Evolutionary conservation across 352 stramenopile genomes (phyloP).

Genomic region (Globisporangium iwayamae): DNA sequence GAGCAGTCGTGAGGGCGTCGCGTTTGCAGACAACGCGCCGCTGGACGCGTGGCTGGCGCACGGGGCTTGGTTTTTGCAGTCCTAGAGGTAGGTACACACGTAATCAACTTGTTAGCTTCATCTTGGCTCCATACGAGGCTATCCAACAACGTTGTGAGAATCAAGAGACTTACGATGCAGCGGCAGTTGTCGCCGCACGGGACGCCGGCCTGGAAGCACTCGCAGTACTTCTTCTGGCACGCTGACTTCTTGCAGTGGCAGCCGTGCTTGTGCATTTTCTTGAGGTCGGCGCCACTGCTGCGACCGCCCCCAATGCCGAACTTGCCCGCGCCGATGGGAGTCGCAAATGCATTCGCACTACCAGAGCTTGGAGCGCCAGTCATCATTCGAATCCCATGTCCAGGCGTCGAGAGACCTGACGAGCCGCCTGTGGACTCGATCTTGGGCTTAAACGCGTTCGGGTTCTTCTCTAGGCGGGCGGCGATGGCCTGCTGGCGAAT

Average conservation of each 20-base stretch:
- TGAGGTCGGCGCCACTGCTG: constrained; percentile 25
- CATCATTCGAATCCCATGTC: constrained; percentile 4
- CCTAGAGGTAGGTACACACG: constrained; percentile 24
- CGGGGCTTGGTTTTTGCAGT: constrained; percentile 77
- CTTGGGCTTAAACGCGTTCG: constrained; percentile 95
- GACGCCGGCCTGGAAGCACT: constrained; percentile 93
- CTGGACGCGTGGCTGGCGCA: constrained; percentile 36
- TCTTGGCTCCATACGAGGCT: neutral
- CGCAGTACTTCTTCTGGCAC: constrained; percentile 98
- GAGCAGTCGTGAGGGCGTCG: constrained; percentile 21
- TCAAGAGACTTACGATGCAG: constrained; percentile 60
- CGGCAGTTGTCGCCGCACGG: constrained; percentile 87
- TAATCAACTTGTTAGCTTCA: constrained; percentile 4
- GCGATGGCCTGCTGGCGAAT: constrained; percentile 84
- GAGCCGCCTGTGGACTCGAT: constrained; percentile 60
- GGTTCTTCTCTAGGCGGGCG: constrained; percentile 91
- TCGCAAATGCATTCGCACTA: constrained; percentile 17
- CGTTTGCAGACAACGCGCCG: constrained; percentile 18
- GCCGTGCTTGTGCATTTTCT: constrained; percentile 91
- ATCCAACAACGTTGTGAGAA: neutral
- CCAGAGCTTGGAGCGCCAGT: neutral
- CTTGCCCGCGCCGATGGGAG: constrained; percentile 18
- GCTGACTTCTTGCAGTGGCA: constrained; percentile 97
- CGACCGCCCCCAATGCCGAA: constrained; percentile 13
- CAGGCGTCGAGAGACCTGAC: constrained; percentile 1